Conservation (phyloP, 2,329 filamentous ascomycete species). For the Colletotrichum somersetense region DNA sequence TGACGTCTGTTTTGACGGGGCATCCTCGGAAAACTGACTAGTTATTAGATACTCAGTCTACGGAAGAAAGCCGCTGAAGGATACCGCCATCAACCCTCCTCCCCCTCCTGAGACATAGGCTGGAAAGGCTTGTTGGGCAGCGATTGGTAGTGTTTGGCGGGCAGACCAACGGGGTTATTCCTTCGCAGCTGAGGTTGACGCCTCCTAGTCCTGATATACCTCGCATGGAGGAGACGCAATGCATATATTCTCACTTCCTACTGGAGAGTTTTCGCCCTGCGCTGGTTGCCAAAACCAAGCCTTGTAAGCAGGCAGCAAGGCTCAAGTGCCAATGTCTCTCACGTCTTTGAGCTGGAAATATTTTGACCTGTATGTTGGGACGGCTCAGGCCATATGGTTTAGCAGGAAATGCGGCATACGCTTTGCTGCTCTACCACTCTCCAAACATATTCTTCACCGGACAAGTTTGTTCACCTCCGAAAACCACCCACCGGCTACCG, state of each 20-base stretch:
- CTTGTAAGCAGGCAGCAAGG: not conserved
- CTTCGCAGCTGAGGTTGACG: not conserved
- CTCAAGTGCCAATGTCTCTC: no score
- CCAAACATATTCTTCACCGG: not conserved
- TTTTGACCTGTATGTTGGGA: not conserved
- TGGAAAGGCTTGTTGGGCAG: no score
- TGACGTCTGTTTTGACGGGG: no score
- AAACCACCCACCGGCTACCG: not conserved
- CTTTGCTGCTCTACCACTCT: not conserved
- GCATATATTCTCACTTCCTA: not conserved
- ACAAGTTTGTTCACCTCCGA: not conserved
- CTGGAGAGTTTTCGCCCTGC: not conserved
- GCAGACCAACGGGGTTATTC: no score
- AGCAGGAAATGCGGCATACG: not conserved
- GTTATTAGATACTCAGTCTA: not conserved
- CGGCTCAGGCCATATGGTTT: not conserved
- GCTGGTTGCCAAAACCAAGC: not conserved
- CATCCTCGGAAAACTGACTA: not conserved
- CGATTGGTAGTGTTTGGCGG: not conserved
- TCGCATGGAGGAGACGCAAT: not conserved
- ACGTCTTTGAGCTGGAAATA: no score
- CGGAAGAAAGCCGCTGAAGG: constrained; percentile 5
- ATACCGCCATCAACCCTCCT: not conserved
- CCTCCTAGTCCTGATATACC: not conserved
- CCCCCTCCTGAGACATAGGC: not conserved